Conservation (phyloP, 148 eudicot genomes). For the Camellia lanceoleosa region DNA sequence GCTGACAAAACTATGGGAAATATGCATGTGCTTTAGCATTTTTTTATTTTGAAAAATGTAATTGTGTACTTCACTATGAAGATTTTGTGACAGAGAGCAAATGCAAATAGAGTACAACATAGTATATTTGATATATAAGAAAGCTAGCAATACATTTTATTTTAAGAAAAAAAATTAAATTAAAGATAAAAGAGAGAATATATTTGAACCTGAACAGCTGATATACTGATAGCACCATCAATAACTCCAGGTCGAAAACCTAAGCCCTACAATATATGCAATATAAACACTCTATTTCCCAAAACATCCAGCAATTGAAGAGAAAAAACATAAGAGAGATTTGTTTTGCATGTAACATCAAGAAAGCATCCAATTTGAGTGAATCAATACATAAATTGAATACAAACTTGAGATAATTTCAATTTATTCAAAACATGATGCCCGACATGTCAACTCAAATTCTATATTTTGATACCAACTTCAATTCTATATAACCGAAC, state of each 20-base stretch:
- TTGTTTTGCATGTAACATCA: background rate
- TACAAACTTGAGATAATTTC: background rate
- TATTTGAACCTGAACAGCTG: slow-evolving; percentile 84
- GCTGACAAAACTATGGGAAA: background rate
- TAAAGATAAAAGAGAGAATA: background rate
- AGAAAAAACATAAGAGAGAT: background rate
- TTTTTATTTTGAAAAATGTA: background rate
- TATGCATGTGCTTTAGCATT: slow-evolving; percentile 1
- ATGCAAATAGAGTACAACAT: background rate
- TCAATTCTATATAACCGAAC: background rate
- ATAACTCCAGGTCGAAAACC: slow-evolving; percentile 82
- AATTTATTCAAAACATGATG: background rate
- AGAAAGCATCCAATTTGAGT: background rate
- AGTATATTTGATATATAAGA: background rate
- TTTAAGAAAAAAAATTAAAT: background rate
- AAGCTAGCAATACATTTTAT: background rate
- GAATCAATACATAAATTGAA: background rate
- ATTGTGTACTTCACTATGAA: background rate
- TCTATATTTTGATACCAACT: background rate
- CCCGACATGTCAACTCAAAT: background rate
- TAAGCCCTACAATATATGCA: slow-evolving; percentile 56
- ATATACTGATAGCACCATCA: slow-evolving; percentile 96
- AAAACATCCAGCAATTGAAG: background rate
- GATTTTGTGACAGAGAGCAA: background rate
- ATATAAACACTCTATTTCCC: background rate